Base-by-base conservation (phyloP, 2,329 filamentous ascomycete species). In the Clathrospora elynae region DNA sequence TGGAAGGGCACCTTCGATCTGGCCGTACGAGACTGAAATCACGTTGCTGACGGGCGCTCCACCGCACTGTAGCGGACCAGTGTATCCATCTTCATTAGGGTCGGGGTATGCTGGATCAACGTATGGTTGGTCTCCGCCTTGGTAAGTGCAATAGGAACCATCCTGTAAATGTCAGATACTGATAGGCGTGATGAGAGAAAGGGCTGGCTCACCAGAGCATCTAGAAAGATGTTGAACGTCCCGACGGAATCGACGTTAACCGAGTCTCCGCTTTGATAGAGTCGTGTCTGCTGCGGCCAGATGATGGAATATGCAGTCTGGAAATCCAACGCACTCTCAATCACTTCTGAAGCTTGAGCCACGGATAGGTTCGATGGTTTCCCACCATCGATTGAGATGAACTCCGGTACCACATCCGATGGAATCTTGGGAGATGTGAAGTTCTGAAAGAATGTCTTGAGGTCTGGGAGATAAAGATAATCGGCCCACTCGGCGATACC, bases 21-120 rank as follows among this genome's bases (percentile, higher is more conserved):
- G 76, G 9, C 71, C 73, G 59, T 83, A 83, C 8, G 75, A 79
- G 18, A 78, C 32, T 7, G 81, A 79, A 3, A 79, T 75, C 28
- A 67, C 75, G 52, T 80, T 76, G 30, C 78, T 68, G n/a, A 71
- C 69, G 17, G 75, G 73, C 12, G 74, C 62, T 46, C 71, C 70
- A 36, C 68, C 69, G 49, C 55, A 55, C 67, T 72, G 59, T 61
- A 71, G 36, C 41, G 64, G 43, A 8, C 53, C 51, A 9, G 37
- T 51, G 44, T 58, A 52, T n/a, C 50, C 55, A 18, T 46, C 48
- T 7, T 50, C 47, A 9, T 49, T 45, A 1, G 47, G 47, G 22
- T 55, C 45, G 9, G 52, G 54, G 23, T 55, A 55, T 3, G 37
- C 39, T 4, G 54, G 49, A 24, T 55, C 52, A 7, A 53, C 22